phyloP scores from a whole-genome alignment of 176 grass and related monocot species.

The Metroxylon sagu region DNA sequence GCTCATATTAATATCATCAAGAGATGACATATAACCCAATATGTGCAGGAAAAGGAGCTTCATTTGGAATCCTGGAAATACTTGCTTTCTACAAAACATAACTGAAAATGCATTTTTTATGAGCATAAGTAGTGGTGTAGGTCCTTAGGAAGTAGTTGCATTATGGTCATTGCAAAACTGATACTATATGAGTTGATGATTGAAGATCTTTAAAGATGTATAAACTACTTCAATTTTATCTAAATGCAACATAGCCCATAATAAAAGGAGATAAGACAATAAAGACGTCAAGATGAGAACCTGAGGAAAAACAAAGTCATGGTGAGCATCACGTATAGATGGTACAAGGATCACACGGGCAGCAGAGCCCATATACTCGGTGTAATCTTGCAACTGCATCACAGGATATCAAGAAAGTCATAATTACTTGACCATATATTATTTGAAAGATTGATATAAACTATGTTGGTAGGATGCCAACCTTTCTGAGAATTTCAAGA shows the following conservation, averaged over 20 bases:
- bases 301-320: slow-evolving; percentile 94
- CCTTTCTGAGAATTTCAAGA: slow-evolving; percentile 77
- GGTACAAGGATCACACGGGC: slow-evolving; percentile 66
- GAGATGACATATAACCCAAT: neutral
- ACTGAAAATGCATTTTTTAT: too few relatives aligned
- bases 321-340: slow-evolving; percentile 87
- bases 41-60: neutral
- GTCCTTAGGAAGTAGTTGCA: too few relatives aligned
- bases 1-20: slow-evolving; percentile 8
- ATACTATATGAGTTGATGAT: too few relatives aligned
- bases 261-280: too few relatives aligned
- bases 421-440: slow-evolving; percentile 10
- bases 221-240: too few relatives aligned
- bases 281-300: slow-evolving; percentile 14
- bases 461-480: slow-evolving; percentile 15
- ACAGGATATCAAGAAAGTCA: slow-evolving; percentile 15
- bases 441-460: slow-evolving; percentile 20
- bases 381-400: slow-evolving; percentile 70
- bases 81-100: too few relatives aligned
- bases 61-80: neutral
- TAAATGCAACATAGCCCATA: too few relatives aligned
- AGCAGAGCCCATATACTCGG: slow-evolving; percentile 55
- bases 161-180: too few relatives aligned
- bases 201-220: too few relatives aligned
- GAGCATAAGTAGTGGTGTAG: too few relatives aligned